phyloP scores from a whole-genome alignment of 805 yeast species.

The Kodamaea restingae region DNA sequence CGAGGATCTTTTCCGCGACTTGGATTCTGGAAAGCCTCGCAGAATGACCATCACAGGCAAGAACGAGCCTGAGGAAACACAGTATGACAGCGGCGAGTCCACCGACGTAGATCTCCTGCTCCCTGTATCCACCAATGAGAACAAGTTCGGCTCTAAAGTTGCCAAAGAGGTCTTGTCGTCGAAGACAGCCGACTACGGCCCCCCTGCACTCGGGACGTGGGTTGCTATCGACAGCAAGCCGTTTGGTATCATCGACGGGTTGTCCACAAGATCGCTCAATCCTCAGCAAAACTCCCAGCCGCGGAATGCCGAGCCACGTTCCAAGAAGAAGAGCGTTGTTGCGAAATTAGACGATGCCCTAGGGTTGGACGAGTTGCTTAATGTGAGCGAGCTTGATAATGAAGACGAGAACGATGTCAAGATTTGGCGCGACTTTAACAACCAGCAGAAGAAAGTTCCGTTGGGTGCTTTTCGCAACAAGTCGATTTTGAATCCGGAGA shows the following conservation, averaged over 20 bases:
- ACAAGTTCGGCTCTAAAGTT: slow-evolving; percentile 70
- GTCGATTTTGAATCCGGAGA: slow-evolving; percentile 29
- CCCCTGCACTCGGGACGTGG: slow-evolving; percentile 94
- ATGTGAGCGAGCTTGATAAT: slow-evolving; percentile 83
- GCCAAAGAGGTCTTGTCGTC: slow-evolving; percentile 92
- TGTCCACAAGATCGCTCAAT: slow-evolving; percentile 73
- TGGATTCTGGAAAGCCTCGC: slow-evolving; percentile 12
- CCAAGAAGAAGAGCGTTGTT: slow-evolving; percentile 9
- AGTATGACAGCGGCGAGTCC: slow-evolving; percentile 71
- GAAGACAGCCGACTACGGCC: slow-evolving; percentile 77
- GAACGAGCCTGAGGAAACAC: slow-evolving; percentile 18
- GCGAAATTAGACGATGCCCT: slow-evolving; percentile 32
- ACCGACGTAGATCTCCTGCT: slow-evolving; percentile 89
- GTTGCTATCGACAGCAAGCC: slow-evolving; percentile 74
- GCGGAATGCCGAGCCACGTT: slow-evolving; percentile 15
- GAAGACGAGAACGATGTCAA: slow-evolving; percentile 54
- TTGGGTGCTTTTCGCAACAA: slow-evolving; percentile 88
- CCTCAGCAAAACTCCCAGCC: slow-evolving; percentile 6
- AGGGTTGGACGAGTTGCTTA: slow-evolving; percentile 74
- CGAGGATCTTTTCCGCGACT: slow-evolving; percentile 23
- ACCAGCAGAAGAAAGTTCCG: slow-evolving; percentile 55
- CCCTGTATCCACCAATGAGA: slow-evolving; percentile 51
- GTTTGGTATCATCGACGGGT: slow-evolving; percentile 91
- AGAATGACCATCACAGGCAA: slow-evolving; percentile 8
- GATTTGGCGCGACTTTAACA: slow-evolving; percentile 45